These are phyloP conservation scores for Pythium grandisporangium DNA, from an alignment of 352 stramenopile species.

Conservation along the genomic window DNA sequence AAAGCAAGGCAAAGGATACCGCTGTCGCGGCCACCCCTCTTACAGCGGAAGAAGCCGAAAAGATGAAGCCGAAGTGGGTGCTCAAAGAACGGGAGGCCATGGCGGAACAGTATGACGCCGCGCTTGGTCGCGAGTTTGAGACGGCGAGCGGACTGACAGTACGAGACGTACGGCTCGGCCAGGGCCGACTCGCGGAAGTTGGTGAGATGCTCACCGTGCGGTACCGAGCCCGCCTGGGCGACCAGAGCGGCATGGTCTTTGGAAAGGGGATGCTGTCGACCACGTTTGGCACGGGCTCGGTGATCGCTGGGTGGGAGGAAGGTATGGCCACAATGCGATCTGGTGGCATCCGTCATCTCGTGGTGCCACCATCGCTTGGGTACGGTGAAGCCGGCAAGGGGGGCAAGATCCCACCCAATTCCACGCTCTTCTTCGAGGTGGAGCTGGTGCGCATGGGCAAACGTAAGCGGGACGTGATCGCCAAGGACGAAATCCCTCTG, in stretches of 20 bases:
- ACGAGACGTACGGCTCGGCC: slow-evolving; percentile 40
- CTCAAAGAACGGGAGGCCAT: slow-evolving; percentile 31
- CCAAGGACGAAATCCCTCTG: slow-evolving; percentile 55
- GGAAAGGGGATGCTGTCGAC: slow-evolving; percentile 70
- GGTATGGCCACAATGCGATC: slow-evolving; percentile 65
- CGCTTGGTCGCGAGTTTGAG: slow-evolving; percentile 37
- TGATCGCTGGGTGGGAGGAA: slow-evolving; percentile 79
- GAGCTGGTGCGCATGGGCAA: slow-evolving; percentile 73
- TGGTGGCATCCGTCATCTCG: slow-evolving; percentile 40
- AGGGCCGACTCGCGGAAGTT: slow-evolving; percentile 30
- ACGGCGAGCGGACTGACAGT: slow-evolving; percentile 47
- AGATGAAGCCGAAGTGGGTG: slow-evolving; percentile 15
- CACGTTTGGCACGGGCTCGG: slow-evolving; percentile 48
- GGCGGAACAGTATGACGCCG: slow-evolving; percentile 39
- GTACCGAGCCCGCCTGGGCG: slow-evolving; percentile 45
- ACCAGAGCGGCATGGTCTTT: slow-evolving; percentile 53
- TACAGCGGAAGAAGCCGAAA: no score
- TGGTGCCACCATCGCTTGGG: slow-evolving; percentile 52
- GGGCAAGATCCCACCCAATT: slow-evolving; percentile 69
- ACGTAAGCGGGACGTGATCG: slow-evolving; percentile 46
- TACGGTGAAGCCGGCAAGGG: slow-evolving; percentile 59
- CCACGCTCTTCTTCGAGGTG: slow-evolving; percentile 73
- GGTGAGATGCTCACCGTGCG: slow-evolving; percentile 74
- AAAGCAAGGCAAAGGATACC: slow-evolving; percentile 11
- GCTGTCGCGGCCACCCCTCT: slow-evolving; percentile 2